phyloP scores from a whole-genome alignment of 352 stramenopile genomes.

The Globisporangium abappressorium region DNA sequence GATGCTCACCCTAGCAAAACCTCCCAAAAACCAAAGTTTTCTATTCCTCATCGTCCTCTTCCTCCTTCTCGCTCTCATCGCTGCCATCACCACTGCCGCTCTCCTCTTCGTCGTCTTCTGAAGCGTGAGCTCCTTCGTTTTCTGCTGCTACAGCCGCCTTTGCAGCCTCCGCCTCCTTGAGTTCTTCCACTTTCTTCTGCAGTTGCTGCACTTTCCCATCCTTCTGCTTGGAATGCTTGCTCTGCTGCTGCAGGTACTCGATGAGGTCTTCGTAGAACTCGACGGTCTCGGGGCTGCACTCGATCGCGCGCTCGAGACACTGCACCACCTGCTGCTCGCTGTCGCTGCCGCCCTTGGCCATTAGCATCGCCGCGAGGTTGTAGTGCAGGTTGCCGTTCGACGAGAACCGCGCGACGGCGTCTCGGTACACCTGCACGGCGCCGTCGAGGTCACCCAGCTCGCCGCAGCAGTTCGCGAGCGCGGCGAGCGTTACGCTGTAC shows the following conservation, averaged over 20 bases:
- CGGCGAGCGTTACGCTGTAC: slow-evolving; percentile 48
- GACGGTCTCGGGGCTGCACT: slow-evolving; percentile 32
- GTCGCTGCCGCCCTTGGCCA: slow-evolving; percentile 31
- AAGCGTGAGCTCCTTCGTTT: neutral
- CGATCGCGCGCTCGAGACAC: slow-evolving; percentile 40
- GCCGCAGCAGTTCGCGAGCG: slow-evolving; percentile 50
- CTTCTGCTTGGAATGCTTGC: slow-evolving; percentile 19
- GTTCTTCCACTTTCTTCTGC: neutral
- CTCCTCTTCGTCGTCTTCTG: slow-evolving; percentile 11
- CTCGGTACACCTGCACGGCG: slow-evolving; percentile 45
- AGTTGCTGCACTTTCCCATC: slow-evolving; percentile 22
- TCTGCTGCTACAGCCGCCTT: neutral
- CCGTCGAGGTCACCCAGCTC: slow-evolving; percentile 51
- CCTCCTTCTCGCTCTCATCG: slow-evolving; percentile 9
- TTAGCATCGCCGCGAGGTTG: slow-evolving; percentile 70
- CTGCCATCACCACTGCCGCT: neutral
- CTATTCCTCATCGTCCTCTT: neutral
- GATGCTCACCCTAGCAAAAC: neutral
- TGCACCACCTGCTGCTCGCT: slow-evolving; percentile 8
- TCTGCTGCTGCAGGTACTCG: slow-evolving; percentile 33
- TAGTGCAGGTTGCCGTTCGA: slow-evolving; percentile 57
- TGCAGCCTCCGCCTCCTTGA: slow-evolving; percentile 1
- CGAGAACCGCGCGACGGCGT: slow-evolving; percentile 34
- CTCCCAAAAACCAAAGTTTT: neutral
- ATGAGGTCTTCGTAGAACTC: slow-evolving; percentile 56